Evolutionary conservation across 805 yeast genomes (phyloP), one percentile per base, ranked within the genome.

Genomic region (Kazachstania kunashirensis): DNA sequence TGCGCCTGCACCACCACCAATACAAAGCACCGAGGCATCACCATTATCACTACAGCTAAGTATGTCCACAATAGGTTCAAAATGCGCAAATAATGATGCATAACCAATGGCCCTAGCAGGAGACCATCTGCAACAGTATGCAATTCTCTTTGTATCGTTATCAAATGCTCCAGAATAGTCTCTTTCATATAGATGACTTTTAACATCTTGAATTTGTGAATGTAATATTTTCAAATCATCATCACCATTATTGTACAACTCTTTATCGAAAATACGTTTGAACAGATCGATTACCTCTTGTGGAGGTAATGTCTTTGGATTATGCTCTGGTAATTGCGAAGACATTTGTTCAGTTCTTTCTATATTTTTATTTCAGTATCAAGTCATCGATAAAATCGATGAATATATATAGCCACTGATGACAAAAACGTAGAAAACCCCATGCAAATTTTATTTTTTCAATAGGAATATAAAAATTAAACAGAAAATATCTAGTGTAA

Each of bases 1-100:
- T 2, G 85, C 83, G 4, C 89, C 84, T 0, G 95, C 95, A 24
- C 96, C 96, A 17, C 94, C 95, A 14, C 95, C 96, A 25, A 86
- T 67, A 47, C 79, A 73, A 24, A 84, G 54, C 0, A 78, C 71
- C 3, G 61, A 50, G 12, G 55, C 48, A 6, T 49, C 50, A 4
- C 28, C 35, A 13, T 24, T 37, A 13, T 42, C 39, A 24, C 38
- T 18, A 35, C 49, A 45, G 19, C 38, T 37, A 13, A 47, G 38
- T 3, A 61, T 49, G 6, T 54, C 45, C 1, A 29, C 32, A 13
- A 50, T 59, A 26, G 53, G 53, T 9, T 34, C 58, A 20, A 79
- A 59, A 11, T 71, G 62, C 1, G 75, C 65, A 46, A 84, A 77
- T 16, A 85, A 64, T 1, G 85, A 73, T 2, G 80, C 57, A 53